Conservation (phyloP, 805 yeast genomes). For the Candida taoyuanica region DNA sequence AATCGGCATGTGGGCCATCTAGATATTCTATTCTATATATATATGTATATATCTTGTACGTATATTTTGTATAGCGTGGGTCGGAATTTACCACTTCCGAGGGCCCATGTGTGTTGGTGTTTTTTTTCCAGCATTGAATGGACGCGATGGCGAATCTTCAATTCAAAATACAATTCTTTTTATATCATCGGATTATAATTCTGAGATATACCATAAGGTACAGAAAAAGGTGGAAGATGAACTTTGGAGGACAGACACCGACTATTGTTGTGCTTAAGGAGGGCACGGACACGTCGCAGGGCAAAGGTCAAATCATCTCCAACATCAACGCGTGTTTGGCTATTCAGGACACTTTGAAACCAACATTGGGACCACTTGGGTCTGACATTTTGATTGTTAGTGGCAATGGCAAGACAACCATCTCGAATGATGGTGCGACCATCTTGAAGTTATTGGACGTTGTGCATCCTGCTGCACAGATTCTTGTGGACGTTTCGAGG, state of each 20-base stretch:
- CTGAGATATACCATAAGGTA: too few species aligned
- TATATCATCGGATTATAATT: too few species aligned
- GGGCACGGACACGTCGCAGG: conserved; percentile 97
- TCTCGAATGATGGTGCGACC: conserved; percentile 98
- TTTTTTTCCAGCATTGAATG: not conserved
- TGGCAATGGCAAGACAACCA: conserved; percentile 80
- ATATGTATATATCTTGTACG: too few species aligned
- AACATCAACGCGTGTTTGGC: conserved; percentile 97
- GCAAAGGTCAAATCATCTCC: conserved; percentile 90
- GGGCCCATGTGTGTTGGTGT: not conserved
- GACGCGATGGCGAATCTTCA: conserved; percentile 6
- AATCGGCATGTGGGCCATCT: conserved; percentile 61
- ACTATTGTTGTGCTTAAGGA: conserved; percentile 97
- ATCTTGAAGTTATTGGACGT: conserved; percentile 87
- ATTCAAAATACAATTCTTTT: not conserved
- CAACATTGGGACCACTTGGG: conserved; percentile 97
- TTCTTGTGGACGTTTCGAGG: conserved; percentile 88
- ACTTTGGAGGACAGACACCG: conserved; percentile 90
- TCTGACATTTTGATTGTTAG: conserved; percentile 90
- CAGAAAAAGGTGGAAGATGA: conserved; percentile 51
- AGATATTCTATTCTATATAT: not conserved
- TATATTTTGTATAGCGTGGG: too few species aligned
- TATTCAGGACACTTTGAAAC: conserved; percentile 89
- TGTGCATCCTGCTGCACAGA: conserved; percentile 98
- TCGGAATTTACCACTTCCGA: too few species aligned